Conservation (phyloP, 179 eudicot species). For the Actinidia arguta region DNA sequence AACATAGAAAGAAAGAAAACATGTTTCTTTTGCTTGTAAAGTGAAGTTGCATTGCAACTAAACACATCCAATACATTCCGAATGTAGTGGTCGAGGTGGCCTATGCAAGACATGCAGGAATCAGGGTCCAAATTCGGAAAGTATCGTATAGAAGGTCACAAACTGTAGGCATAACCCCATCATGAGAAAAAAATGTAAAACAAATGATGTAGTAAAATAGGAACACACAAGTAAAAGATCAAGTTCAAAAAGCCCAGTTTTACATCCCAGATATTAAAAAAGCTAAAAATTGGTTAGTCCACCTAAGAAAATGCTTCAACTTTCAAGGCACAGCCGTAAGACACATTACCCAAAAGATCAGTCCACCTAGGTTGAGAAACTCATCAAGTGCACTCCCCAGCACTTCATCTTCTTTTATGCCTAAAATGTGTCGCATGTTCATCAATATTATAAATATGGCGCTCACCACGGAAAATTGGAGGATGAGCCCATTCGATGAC, state of each 20-base stretch:
- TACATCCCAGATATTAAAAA: no score
- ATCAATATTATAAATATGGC: background rate
- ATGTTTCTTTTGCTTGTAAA: background rate
- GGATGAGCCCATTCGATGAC: no score
- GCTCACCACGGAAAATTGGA: background rate
- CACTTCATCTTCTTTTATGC: background rate
- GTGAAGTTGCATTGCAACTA: conserved; percentile 7
- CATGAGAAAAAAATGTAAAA: background rate
- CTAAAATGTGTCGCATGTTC: background rate
- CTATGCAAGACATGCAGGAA: background rate
- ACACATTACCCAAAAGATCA: background rate
- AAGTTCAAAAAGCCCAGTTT: no score
- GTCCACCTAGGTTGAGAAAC: background rate
- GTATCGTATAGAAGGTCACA: background rate
- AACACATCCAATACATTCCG: background rate
- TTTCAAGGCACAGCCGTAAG: background rate
- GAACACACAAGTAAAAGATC: background rate
- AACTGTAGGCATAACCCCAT: background rate
- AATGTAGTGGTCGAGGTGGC: background rate
- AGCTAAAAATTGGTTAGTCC: no score
- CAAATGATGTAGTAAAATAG: background rate
- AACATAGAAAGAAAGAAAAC: background rate
- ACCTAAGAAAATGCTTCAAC: background rate
- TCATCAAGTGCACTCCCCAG: background rate
- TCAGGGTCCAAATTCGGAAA: background rate